These are phyloP conservation scores for Coprinopsis strossmayeri DNA, from an alignment of 768 basidiomycete species.

Conservation along the genomic window DNA sequence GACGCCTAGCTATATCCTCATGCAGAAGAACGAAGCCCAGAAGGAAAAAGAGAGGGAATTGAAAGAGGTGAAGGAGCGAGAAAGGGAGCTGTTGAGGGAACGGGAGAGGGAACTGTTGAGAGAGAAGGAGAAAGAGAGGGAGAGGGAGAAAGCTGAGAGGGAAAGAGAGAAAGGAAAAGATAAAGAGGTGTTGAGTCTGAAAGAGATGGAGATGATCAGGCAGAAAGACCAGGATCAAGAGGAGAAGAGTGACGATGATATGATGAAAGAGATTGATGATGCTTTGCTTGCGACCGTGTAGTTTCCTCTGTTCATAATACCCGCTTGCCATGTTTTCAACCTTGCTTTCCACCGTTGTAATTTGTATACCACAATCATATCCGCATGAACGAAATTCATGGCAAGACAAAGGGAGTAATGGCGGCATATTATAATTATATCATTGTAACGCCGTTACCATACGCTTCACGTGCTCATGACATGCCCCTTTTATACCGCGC, in stretches of 20 bases:
- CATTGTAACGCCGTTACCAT: too few relatives aligned
- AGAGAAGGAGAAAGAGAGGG: slow-evolving; percentile 28
- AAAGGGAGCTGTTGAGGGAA: slow-evolving; percentile 30
- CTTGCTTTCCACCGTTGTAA: too few relatives aligned
- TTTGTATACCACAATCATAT: too few relatives aligned
- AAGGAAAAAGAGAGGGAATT: slow-evolving; percentile 43
- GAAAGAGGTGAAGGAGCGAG: slow-evolving; percentile 26
- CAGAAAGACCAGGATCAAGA: slow-evolving; percentile 32
- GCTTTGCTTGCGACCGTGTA: slow-evolving; percentile 48
- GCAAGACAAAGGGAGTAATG: too few relatives aligned
- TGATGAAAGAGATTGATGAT: slow-evolving; percentile 49
- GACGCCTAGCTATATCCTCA: slow-evolving; percentile 58
- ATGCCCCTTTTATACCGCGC: too few relatives aligned
- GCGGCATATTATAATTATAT: too few relatives aligned
- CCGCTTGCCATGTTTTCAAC: too few relatives aligned
- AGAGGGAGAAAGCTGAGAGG: slow-evolving; percentile 38
- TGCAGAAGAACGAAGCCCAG: slow-evolving; percentile 51
- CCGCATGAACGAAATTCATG: too few relatives aligned
- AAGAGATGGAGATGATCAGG: slow-evolving; percentile 25
- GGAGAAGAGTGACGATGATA: slow-evolving; percentile 33
- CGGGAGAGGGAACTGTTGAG: slow-evolving; percentile 59
- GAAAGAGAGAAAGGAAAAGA: slow-evolving; percentile 41
- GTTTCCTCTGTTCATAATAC: too few relatives aligned
- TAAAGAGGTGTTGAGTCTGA: slow-evolving; percentile 57
- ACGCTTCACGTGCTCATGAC: too few relatives aligned